Evolutionary conservation across 352 stramenopile species (phyloP).

Genomic region (Phytophthora cactorum): DNA sequence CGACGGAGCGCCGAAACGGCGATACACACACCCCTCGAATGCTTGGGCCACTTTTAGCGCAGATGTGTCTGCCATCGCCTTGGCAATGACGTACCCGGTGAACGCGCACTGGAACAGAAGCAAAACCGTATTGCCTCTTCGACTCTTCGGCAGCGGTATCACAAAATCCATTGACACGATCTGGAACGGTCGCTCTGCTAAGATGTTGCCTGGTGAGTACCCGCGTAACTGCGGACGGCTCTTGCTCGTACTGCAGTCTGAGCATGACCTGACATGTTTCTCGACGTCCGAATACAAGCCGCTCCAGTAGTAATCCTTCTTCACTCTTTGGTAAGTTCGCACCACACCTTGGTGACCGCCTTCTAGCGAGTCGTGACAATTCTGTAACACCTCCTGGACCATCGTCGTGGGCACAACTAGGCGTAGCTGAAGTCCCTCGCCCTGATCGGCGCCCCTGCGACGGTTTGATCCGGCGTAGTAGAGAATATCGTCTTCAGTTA

Average conservation of each 20-base stretch:
- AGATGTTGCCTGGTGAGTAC: neutral
- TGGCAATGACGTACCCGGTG: neutral
- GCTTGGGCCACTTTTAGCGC: neutral
- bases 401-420: neutral
- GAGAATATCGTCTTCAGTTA: neutral
- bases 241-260: neutral
- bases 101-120: neutral
- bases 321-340: neutral
- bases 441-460: neutral
- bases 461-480: neutral
- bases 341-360: neutral
- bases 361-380: neutral
- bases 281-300: neutral
- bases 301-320: neutral
- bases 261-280: neutral
- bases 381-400: neutral
- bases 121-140: neutral
- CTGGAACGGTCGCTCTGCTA: neutral
- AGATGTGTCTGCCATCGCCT: neutral
- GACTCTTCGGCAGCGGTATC: neutral
- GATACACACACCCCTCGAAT: neutral
- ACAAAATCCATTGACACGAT: slow-evolving; percentile 1
- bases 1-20: neutral
- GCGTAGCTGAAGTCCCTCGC: neutral
- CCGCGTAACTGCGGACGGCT: neutral